Evolutionary conservation across 225 moss, liverwort and hornwort species (phyloP), one percentile per base, ranked within the genome.

Genomic region (Polytrichum formosum): DNA sequence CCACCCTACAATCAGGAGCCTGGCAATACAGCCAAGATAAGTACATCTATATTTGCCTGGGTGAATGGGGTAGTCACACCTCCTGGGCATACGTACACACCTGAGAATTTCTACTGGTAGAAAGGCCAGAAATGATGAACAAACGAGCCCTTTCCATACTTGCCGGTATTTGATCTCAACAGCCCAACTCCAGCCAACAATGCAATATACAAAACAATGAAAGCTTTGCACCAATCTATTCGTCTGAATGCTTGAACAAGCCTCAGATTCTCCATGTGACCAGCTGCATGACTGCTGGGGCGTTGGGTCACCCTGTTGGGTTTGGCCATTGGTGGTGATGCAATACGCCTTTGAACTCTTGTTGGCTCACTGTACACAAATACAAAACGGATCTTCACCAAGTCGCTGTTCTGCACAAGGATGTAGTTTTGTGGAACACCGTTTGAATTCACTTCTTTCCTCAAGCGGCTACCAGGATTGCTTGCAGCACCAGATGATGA

Each of bases 401-500:
- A 70, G 55, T 82, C 85, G 65, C 78, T 82, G 69, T 88, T 88
- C 74, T 80, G 74, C 31, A 85, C 88, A 21, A 88, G 69, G 55
- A 88, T 76, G 53, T 88, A 88, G 9, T 85, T 75, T 46, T 72
- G 67, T 23, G 81, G 74, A 54, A 74, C 56, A 28, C 54, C 53
- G 0, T 74, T 69, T 7, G 56, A 68, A 55, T 54, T 54, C 61
- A 65, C 17, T 63, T 33, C 29, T 22, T 65, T 68, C 59, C 37
- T 76, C 66, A 58, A 60, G 69, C 26, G 74, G 6, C 71, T 72
- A 28, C 55, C 28, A 35, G 28, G 19, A 22, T 61, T 23, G 63
- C 59, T 28, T 54, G n/a, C 18, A 23, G 28, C 63, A n/a, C 21
- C 53, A 29, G 69, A 26, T 26, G 33, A 10, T 20, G 53, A 55